Evolutionary conservation across 75 land plant species (phyloP).

Genomic region (Selaginella tamariscina): DNA sequence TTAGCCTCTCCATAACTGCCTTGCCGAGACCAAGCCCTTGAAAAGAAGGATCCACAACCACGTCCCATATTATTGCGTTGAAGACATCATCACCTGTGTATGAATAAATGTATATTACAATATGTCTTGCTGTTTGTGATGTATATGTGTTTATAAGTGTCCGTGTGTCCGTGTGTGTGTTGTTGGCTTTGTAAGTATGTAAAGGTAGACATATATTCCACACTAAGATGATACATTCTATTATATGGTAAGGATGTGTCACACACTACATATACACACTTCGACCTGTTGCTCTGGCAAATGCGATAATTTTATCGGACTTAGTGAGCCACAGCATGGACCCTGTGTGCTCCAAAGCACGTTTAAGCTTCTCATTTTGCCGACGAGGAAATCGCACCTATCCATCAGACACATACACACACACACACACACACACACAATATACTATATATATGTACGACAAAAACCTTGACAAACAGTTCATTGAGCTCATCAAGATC

Average conservation of each 20-base stretch:
- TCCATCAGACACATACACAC: no score
- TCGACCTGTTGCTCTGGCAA: conserved; percentile 84
- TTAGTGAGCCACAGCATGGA: conserved; percentile 47
- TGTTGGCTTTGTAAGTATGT: no score
- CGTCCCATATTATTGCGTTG: conserved; percentile 96
- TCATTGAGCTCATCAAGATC: conserved; percentile 66
- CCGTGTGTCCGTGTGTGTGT: no score
- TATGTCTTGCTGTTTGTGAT: no score
- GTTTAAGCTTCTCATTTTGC: conserved; percentile 41
- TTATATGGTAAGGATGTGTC: no score
- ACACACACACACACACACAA: no score
- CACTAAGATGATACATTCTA: no score
- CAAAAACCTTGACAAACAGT: conserved; percentile 72
- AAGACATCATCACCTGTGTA: conserved; percentile 91
- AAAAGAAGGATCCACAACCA: conserved; percentile 81
- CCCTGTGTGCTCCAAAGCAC: conserved; percentile 54
- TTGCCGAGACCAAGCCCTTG: conserved; percentile 83
- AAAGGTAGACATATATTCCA: no score
- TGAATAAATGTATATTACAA: no score
- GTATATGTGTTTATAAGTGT: no score
- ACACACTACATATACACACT: no score
- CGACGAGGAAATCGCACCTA: conserved; percentile 70
- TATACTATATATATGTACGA: no score
- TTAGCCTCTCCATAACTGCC: conserved; percentile 75
- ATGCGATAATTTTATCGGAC: conserved; percentile 48